Conservation (phyloP, 208 protist genomes). For the Trypanosoma melophagium region DNA sequence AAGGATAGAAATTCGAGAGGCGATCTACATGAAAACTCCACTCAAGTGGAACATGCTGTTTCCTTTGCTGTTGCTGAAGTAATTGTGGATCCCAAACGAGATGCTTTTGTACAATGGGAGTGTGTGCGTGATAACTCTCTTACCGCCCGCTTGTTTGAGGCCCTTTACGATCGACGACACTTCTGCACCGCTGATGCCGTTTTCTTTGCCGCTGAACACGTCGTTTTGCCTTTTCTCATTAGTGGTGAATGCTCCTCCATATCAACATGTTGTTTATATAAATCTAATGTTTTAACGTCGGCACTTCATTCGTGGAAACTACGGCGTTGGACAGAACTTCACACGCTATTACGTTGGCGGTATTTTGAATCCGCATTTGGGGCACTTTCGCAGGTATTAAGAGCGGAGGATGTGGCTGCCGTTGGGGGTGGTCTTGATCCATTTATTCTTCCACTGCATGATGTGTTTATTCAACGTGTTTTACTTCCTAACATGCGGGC, state of each 20-base stretch:
- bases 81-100: conserved; percentile 2
- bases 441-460: conserved; percentile 48
- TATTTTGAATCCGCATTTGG: conserved; percentile 26
- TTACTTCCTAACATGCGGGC: conserved; percentile 51
- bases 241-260: too few relatives aligned
- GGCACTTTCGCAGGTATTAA: conserved; percentile 19
- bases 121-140: conserved; percentile 12
- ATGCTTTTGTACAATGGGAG: conserved; percentile 9
- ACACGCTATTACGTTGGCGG: conserved; percentile 22
- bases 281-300: too few relatives aligned
- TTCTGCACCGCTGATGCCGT: conserved; percentile 24
- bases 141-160: conserved; percentile 17
- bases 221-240: conserved; percentile 25
- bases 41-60: background rate
- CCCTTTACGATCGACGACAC: conserved; percentile 21
- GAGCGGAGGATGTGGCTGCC: conserved; percentile 14
- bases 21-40: background rate
- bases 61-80: conserved; percentile 20
- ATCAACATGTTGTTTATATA: too few relatives aligned
- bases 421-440: conserved; percentile 29
- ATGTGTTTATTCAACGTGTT: conserved; percentile 36
- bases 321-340: conserved; percentile 22
- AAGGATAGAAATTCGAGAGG: background rate
- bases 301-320: conserved; percentile 13
- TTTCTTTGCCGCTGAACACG: conserved; percentile 13